A percentile compares a stretch with the other conserved stretches of the same genome.
Evolutionary conservation across 192 early-diverging fungal genomes (phyloP).

Genomic region (Umbelopsis isabellina): DNA sequence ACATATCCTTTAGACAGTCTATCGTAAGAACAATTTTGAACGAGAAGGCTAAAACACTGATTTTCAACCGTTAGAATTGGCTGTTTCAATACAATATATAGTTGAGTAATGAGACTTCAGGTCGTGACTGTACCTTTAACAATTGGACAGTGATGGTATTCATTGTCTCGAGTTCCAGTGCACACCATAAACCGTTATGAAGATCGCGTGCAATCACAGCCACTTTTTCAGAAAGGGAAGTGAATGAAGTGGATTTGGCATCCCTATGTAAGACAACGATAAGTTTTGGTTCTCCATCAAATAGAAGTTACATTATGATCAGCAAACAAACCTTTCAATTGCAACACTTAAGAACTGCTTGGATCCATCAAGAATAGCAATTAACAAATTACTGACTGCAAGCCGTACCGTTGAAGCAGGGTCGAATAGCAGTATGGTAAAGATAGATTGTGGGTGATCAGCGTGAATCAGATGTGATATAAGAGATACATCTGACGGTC

Average conservation of each 20-base stretch:
- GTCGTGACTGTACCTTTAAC: constrained; percentile 31
- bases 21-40: constrained; percentile 44
- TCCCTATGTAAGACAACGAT: constrained; percentile 13
- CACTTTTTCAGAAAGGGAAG: constrained; percentile 45
- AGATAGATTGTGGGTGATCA: constrained; percentile 45
- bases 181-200: constrained; percentile 39
- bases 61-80: neutral
- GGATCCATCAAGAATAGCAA: constrained; percentile 49
- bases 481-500: constrained; percentile 4
- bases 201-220: constrained; percentile 42
- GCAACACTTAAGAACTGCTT: constrained; percentile 59
- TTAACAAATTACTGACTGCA: constrained; percentile 48
- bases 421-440: constrained; percentile 53
- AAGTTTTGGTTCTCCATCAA: constrained; percentile 4
- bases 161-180: constrained; percentile 33
- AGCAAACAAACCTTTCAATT: constrained; percentile 44
- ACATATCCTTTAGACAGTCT: constrained; percentile 40
- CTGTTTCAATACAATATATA: no score
- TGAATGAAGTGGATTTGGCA: constrained; percentile 48
- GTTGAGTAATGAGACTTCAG: no score
- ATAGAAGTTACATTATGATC: neutral
- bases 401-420: constrained; percentile 47
- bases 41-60: constrained; percentile 21
- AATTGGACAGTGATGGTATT: constrained; percentile 26
- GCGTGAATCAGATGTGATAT: constrained; percentile 24